Percentiles rank a stretch among this genome's conserved stretches.
These are phyloP conservation scores for Boletus sensibilis DNA, from an alignment of 768 basidiomycete species.

Conservation along the genomic window DNA sequence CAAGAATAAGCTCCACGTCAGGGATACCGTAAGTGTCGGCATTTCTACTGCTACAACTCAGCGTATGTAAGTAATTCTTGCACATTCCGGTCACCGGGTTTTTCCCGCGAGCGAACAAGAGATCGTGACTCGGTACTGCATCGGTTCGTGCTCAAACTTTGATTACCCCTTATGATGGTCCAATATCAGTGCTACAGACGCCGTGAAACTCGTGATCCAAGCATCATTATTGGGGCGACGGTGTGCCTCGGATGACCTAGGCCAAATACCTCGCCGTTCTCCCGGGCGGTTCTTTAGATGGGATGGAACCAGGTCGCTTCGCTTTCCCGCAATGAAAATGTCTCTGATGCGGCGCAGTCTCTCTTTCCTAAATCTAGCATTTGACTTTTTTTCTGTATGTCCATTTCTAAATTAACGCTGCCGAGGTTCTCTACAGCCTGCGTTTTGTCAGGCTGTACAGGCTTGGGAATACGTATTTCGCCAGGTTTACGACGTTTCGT, in stretches of 20 bases:
- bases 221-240: not conserved
- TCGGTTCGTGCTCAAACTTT: slow-evolving; percentile 19
- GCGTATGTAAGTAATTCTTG: slow-evolving; percentile 13
- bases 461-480: slow-evolving; percentile 36
- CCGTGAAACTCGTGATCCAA: slow-evolving; percentile 11
- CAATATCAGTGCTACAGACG: slow-evolving; percentile 9
- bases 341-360: slow-evolving; percentile 25
- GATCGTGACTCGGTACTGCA: slow-evolving; percentile 16
- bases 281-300: slow-evolving; percentile 9
- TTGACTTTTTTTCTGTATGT: slow-evolving; percentile 22
- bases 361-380: slow-evolving; percentile 29
- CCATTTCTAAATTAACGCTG: slow-evolving; percentile 32
- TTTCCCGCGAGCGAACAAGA: slow-evolving; percentile 24
- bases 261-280: slow-evolving; percentile 10
- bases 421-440: slow-evolving; percentile 22
- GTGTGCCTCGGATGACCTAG: slow-evolving; percentile 11
- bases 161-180: slow-evolving; percentile 19
- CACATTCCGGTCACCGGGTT: not conserved
- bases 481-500: slow-evolving; percentile 28
- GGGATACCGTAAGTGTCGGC: slow-evolving; percentile 17
- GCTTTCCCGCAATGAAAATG: slow-evolving; percentile 13
- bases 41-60: not conserved
- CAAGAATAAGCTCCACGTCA: not conserved
- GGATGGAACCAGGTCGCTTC: slow-evolving; percentile 15
- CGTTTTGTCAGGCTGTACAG: slow-evolving; percentile 33